phyloP scores from a whole-genome alignment of 2,329 filamentous ascomycete genomes.

The Curvularia verruculosa region DNA sequence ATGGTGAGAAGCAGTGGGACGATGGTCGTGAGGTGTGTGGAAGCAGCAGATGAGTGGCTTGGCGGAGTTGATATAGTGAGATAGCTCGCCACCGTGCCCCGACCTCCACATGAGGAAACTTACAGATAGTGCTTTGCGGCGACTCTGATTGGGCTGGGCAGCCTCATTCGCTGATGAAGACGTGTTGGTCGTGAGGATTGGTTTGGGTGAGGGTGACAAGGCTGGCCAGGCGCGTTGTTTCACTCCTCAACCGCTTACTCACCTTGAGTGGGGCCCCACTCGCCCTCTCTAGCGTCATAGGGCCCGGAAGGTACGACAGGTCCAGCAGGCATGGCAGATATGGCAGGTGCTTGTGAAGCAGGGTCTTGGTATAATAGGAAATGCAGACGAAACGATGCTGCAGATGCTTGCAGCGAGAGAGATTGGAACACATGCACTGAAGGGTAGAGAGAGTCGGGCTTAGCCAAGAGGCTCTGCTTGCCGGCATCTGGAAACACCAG shows the following conservation, averaged over 20 bases:
- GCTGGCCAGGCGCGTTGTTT: slow-evolving; percentile 21
- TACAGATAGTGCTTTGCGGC: slow-evolving; percentile 19
- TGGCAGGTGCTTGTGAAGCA: no score
- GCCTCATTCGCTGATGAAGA: slow-evolving; percentile 14
- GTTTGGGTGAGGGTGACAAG: slow-evolving; percentile 28
- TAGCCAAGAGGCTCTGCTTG: not conserved
- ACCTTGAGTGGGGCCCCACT: slow-evolving; percentile 17
- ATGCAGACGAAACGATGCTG: no score
- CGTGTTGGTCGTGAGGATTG: slow-evolving; percentile 9
- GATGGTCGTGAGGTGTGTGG: slow-evolving; percentile 7
- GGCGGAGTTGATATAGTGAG: slow-evolving; percentile 4
- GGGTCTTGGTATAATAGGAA: not conserved
- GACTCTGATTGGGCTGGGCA: slow-evolving; percentile 30
- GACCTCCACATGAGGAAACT: not conserved
- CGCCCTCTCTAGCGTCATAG: slow-evolving; percentile 13
- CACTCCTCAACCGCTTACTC: slow-evolving; percentile 15
- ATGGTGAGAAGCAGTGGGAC: slow-evolving; percentile 1
- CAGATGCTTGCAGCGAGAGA: not conserved
- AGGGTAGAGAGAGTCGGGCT: not conserved
- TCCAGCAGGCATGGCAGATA: no score
- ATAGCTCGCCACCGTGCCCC: slow-evolving; percentile 7
- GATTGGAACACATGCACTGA: not conserved
- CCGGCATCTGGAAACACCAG: not conserved
- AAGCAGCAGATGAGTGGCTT: slow-evolving; percentile 3
- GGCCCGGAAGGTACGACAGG: slow-evolving; percentile 2